Percentiles rank a stretch among this genome's conserved stretches.
Evolutionary conservation across 805 yeast species (phyloP).

Genomic region (Yarrowia sp.): DNA sequence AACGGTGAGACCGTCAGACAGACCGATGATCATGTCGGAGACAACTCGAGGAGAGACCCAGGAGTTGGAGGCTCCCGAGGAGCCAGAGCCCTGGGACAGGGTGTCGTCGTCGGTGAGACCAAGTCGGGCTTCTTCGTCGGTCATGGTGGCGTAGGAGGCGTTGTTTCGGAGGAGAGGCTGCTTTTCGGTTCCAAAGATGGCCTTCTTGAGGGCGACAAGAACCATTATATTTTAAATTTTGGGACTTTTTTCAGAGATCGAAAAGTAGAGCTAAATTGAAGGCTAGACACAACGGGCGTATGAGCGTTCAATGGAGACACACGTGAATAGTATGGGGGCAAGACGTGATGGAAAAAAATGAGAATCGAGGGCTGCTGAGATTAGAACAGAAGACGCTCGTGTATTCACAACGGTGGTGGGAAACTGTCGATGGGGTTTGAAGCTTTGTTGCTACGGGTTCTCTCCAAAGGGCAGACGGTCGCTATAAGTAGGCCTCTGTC

Average conservation of each 20-base stretch:
- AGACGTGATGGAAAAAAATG: not conserved
- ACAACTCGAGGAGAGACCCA: slow-evolving; percentile 77
- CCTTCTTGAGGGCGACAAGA: slow-evolving; percentile 48
- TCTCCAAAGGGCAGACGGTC: not conserved
- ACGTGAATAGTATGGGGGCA: slow-evolving; percentile 13
- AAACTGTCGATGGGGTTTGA: no score
- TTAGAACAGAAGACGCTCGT: no score
- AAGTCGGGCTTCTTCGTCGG: slow-evolving; percentile 40
- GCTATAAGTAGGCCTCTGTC: slow-evolving; percentile 16
- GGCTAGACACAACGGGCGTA: slow-evolving; percentile 26
- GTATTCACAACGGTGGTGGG: no score
- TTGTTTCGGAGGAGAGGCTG: slow-evolving; percentile 48
- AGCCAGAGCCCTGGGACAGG: slow-evolving; percentile 39
- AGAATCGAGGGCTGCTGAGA: no score
- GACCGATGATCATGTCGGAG: slow-evolving; percentile 91
- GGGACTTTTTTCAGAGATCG: not conserved
- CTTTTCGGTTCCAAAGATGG: slow-evolving; percentile 45
- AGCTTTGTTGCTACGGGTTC: not conserved
- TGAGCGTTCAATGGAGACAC: slow-evolving; percentile 29
- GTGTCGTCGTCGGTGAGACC: slow-evolving; percentile 40
- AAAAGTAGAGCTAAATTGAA: not conserved
- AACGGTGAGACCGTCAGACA: slow-evolving; percentile 94
- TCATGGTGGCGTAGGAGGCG: slow-evolving; percentile 43
- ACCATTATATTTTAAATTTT: slow-evolving; percentile 44
- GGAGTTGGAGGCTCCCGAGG: slow-evolving; percentile 40